phyloP scores from a whole-genome alignment of 1,139 yeast genomes.

The Entelexis paramagnoliae region DNA sequence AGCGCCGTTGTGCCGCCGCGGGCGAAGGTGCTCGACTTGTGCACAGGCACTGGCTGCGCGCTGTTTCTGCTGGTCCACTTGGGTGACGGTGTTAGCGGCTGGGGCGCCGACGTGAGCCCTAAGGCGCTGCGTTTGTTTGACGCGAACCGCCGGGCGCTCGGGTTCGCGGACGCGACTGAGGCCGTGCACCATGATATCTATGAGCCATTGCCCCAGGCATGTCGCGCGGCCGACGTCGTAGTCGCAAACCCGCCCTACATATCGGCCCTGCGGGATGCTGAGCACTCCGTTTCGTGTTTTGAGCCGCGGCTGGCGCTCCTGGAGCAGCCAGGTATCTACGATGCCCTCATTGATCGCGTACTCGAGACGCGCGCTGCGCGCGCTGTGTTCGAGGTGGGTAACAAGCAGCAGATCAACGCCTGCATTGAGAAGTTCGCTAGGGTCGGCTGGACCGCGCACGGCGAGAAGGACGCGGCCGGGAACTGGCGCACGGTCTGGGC shows the following conservation, averaged over 20 bases:
- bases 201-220: slow-evolving; percentile 10
- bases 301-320: slow-evolving; percentile 73
- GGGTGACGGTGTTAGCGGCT: slow-evolving; percentile 26
- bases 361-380: slow-evolving; percentile 36
- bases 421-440: slow-evolving; percentile 7
- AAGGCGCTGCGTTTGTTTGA: slow-evolving; percentile 44
- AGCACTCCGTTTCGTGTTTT: slow-evolving; percentile 51
- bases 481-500: slow-evolving; percentile 25
- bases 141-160: slow-evolving; percentile 34
- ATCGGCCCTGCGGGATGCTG: slow-evolving; percentile 37
- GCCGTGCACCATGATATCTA: slow-evolving; percentile 6
- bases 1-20: slow-evolving; percentile 12
- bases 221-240: slow-evolving; percentile 40
- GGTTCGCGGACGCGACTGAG: slow-evolving; percentile 14
- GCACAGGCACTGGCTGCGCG: slow-evolving; percentile 89
- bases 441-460: slow-evolving; percentile 21
- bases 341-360: slow-evolving; percentile 41
- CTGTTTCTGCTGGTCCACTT: slow-evolving; percentile 41
- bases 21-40: slow-evolving; percentile 50
- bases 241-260: slow-evolving; percentile 90
- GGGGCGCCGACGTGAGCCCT: slow-evolving; percentile 53
- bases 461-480: slow-evolving; percentile 22
- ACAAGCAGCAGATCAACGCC: slow-evolving; percentile 29
- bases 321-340: slow-evolving; percentile 66
- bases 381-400: slow-evolving; percentile 40